Evolutionary conservation across 2,329 filamentous ascomycete species (phyloP), one percentile per base, ranked within the genome.

Genomic region (Claviceps sp.): DNA sequence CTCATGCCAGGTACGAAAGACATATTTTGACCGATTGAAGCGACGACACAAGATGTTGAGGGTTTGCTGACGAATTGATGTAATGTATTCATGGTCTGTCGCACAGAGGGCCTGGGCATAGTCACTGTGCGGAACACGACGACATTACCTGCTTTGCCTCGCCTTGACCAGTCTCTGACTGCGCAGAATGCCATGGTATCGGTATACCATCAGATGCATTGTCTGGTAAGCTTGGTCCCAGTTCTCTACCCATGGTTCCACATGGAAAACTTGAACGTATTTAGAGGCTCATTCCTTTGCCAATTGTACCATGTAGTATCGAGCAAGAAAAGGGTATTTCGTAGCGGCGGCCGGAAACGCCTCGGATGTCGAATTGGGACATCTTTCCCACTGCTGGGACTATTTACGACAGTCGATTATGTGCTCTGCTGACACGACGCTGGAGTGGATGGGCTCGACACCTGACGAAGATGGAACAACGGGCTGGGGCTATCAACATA

Each of bases 381-480:
- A 50, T 13, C 48, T 50, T n/a, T 37, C 26, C 9, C 48, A 50
- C 30, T 50, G 48, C 48, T 50, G 48, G 48, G 48, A 50, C 24
- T 50, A 50, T 44, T 34, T 50, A 26, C 40, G 48, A 1, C 48
- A 50, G 41, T 20, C 26, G 4, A 44, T 50, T 30, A 50, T 50
- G 48, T 50, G 48, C 48, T 50, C 41, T 9, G 41, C 40, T 4
- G 48, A 50, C 6, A 50, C 48, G 18, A 44, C 48, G 22, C 41
- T 50, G 11, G 48, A 50, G 20, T 50, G 48, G 48, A 30, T 50
- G 16, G 38, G 38, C 9, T 22, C 14, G 38, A 16, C 40, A 30
- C 41, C 48, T 20, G 20, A 44, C 18, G 26, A 50, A 5, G 26
- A 24, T 24, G 40, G 41, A 18, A 38, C 48, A 11, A 44, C 48